Percentiles rank a stretch among this genome's conserved stretches.
Conservation (phyloP, 805 yeast genomes). For the Torulaspora indica region DNA sequence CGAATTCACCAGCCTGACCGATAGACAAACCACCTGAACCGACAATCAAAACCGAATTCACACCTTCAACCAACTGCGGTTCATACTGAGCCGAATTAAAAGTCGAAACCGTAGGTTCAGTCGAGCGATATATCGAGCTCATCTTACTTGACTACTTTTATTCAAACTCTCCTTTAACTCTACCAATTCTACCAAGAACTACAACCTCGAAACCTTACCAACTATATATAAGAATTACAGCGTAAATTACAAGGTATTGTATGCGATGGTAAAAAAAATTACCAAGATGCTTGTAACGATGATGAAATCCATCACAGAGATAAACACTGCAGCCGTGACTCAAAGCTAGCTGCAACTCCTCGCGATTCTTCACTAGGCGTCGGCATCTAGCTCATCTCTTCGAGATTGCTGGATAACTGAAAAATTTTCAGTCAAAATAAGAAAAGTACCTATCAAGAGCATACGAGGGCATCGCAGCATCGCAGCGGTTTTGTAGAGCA, state of each 20-base stretch:
- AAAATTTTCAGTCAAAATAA: background rate
- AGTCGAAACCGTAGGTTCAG: conserved; percentile 32
- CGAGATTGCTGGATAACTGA: background rate
- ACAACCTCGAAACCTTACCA: background rate
- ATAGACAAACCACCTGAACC: conserved; percentile 97
- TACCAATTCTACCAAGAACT: background rate
- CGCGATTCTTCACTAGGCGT: background rate
- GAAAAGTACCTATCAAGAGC: background rate
- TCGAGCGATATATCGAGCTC: conserved; percentile 30
- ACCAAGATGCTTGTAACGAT: conserved; percentile 3
- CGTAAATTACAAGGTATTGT: background rate
- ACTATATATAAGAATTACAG: background rate
- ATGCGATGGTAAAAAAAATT: background rate
- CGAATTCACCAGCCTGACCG: conserved; percentile 98
- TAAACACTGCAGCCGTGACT: conserved; percentile 1
- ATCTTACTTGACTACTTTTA: conserved; percentile 6
- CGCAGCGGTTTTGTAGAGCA: background rate
- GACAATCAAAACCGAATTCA: conserved; percentile 65
- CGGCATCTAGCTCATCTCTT: background rate
- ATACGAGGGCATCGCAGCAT: background rate
- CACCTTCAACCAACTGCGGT: conserved; percentile 33
- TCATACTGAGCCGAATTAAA: conserved; percentile 29
- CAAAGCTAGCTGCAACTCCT: background rate
- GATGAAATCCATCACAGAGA: conserved; percentile 1
- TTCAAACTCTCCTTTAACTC: conserved; percentile 3